Conservation (phyloP, 78 protist species). For the Dictyostelium firmibasis region DNA sequence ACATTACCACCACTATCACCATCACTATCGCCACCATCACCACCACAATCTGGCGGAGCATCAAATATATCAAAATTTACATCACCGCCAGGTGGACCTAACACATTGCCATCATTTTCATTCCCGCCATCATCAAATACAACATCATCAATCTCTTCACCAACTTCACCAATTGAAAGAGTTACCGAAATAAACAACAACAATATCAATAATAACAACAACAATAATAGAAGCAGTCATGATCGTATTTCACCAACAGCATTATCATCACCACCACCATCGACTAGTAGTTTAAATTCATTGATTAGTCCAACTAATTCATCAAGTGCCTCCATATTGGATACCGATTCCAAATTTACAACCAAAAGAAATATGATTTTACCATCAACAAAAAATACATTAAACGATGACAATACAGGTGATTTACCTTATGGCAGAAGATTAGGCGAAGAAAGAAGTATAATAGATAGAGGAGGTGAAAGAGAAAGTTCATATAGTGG, state of each 20-base stretch:
- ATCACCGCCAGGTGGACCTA: background rate
- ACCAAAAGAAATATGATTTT: background rate
- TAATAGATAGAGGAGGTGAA: background rate
- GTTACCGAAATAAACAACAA: background rate
- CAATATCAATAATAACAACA: background rate
- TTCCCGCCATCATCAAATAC: background rate
- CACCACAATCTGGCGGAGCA: background rate
- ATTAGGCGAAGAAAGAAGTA: too few species aligned
- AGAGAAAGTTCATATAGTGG: background rate
- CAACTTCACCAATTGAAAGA: background rate
- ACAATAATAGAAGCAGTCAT: constrained; percentile 2
- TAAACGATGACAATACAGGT: background rate
- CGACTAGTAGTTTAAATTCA: background rate
- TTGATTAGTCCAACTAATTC: constrained; percentile 9
- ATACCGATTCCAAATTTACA: constrained; percentile 6
- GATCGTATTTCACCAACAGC: constrained; percentile 29
- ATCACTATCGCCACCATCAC: background rate
- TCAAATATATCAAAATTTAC: background rate
- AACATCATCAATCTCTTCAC: background rate
- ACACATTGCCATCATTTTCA: background rate
- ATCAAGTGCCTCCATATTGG: background rate
- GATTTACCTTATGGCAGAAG: background rate
- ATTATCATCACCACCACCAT: background rate
- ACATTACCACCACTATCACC: background rate
- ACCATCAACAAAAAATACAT: background rate